Conservation (phyloP, 441 rosid genomes). For the Brassica balearica region DNA sequence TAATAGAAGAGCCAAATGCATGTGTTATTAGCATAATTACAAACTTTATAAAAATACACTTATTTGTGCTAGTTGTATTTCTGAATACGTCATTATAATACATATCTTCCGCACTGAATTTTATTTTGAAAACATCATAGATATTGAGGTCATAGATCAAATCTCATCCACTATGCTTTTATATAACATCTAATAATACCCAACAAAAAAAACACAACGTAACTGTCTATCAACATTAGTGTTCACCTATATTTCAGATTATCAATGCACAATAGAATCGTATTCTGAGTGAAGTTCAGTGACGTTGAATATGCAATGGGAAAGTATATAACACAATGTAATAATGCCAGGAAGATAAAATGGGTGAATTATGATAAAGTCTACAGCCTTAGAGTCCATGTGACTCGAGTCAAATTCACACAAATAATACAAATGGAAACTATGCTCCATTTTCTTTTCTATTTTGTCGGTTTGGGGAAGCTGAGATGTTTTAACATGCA, state of each 20-base stretch:
- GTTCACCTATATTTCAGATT: neutral
- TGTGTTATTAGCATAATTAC: neutral
- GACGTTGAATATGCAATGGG: neutral
- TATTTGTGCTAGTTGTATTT: neutral
- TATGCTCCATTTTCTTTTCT: constrained; percentile 9
- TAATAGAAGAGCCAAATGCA: neutral
- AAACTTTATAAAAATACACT: neutral
- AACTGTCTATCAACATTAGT: neutral
- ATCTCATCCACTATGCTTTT: neutral
- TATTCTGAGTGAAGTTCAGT: neutral
- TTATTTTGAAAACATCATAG: constrained; percentile 12
- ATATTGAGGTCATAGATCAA: constrained; percentile 13
- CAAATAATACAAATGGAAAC: constrained; percentile 21
- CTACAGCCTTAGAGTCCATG: constrained; percentile 36
- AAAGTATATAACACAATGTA: neutral
- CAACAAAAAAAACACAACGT: neutral
- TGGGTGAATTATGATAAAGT: constrained; percentile 28
- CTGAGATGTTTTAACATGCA: neutral
- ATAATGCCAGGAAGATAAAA: constrained; percentile 14
- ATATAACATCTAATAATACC: neutral
- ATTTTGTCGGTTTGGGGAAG: constrained; percentile 26
- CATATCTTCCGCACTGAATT: constrained; percentile 4
- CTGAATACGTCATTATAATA: neutral
- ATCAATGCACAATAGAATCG: neutral
- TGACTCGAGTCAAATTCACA: constrained; percentile 36